Conservation (phyloP, 75 land plant species). For the Cupressus sempervirens region DNA sequence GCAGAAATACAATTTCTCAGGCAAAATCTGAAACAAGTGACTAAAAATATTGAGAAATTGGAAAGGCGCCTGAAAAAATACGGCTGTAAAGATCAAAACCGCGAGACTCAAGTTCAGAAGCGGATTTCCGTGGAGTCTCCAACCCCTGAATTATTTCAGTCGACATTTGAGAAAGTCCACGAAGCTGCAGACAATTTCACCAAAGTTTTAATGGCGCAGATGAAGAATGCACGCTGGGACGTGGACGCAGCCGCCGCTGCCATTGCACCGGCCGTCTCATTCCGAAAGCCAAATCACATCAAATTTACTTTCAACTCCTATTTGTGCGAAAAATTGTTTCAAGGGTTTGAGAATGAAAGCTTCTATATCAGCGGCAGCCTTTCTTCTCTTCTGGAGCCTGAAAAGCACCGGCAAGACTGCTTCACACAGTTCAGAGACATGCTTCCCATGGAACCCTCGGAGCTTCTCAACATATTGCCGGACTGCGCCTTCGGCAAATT, state of each 20-base stretch:
- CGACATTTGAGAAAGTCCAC: constrained; percentile 36
- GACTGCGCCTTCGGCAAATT: constrained; percentile 66
- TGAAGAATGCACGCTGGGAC: constrained; percentile 69
- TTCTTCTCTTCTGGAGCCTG: constrained; percentile 57
- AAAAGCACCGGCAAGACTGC: constrained; percentile 55
- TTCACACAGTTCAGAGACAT: constrained; percentile 67
- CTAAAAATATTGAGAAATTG: constrained; percentile 9
- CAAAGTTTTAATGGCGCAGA: constrained; percentile 44
- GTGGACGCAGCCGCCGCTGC: constrained; percentile 56
- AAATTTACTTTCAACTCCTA: constrained; percentile 63
- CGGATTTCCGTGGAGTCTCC: constrained; percentile 15
- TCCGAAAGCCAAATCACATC: constrained; percentile 23
- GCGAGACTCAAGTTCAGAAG: neutral
- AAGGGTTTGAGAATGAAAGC: constrained; percentile 77
- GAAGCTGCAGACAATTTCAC: constrained; percentile 52
- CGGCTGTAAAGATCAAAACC: constrained; percentile 15
- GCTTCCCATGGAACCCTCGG: constrained; percentile 68
- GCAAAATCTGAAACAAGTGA: constrained; percentile 34
- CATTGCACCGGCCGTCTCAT: constrained; percentile 18
- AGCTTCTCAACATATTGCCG: constrained; percentile 67
- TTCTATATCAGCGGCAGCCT: constrained; percentile 81
- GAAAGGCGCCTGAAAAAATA: constrained; percentile 26
- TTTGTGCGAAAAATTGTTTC: constrained; percentile 49
- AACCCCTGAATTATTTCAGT: constrained; percentile 46
- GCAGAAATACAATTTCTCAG: constrained; percentile 44